Evolutionary conservation across 352 stramenopile species (phyloP).

Genomic region (Phytophthora ohioensis): DNA sequence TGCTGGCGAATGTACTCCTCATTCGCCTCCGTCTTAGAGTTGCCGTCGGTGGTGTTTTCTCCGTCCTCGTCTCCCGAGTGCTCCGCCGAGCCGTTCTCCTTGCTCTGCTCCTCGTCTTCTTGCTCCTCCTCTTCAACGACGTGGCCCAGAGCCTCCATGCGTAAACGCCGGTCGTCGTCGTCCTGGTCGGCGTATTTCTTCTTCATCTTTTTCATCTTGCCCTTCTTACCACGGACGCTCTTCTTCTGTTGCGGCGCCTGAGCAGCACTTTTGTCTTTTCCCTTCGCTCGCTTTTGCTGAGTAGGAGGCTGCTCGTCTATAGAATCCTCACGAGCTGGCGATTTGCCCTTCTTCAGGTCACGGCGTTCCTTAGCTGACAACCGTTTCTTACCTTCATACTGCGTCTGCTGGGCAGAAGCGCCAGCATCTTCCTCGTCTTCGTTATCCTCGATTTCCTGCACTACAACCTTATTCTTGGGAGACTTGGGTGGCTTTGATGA

Average conservation of each 20-base stretch:
- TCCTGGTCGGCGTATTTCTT: slow-evolving; percentile 98
- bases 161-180: slow-evolving; percentile 94
- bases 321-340: slow-evolving; percentile 23
- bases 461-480: slow-evolving; percentile 15
- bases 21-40: slow-evolving; percentile 30
- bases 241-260: slow-evolving; percentile 34
- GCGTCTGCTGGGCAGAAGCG: slow-evolving; percentile 6
- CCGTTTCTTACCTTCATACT: slow-evolving; percentile 60
- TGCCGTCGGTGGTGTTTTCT: slow-evolving; percentile 2
- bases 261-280: slow-evolving; percentile 46
- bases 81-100: slow-evolving; percentile 36
- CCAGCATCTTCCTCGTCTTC: slow-evolving; percentile 26
- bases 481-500: background rate
- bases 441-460: slow-evolving; percentile 22
- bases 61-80: slow-evolving; percentile 29
- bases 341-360: slow-evolving; percentile 82
- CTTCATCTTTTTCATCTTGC: slow-evolving; percentile 95
- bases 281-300: slow-evolving; percentile 34
- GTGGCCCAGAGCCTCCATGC: slow-evolving; percentile 93
- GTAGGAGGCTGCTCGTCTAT: slow-evolving; percentile 20
- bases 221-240: slow-evolving; percentile 91
- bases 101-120: slow-evolving; percentile 27
- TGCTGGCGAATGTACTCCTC: slow-evolving; percentile 79
- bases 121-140: slow-evolving; percentile 47
- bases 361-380: slow-evolving; percentile 79